Percentiles rank a stretch among this genome's conserved stretches.
Evolutionary conservation across 2,329 filamentous ascomycete species (phyloP).

Genomic region (Colletotrichum orchidophilum): DNA sequence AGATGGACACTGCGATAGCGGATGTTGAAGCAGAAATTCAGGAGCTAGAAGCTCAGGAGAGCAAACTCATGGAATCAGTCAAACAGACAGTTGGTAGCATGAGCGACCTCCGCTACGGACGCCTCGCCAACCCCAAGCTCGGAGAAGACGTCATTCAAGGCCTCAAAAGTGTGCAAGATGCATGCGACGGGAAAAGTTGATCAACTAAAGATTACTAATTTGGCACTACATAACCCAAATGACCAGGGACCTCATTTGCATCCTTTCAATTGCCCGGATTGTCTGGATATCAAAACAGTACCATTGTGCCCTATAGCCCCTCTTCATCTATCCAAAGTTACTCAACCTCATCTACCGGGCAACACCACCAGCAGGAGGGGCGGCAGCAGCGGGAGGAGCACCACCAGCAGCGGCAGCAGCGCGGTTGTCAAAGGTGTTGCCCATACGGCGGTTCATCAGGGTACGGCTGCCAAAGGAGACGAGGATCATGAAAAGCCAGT

Average conservation of each 20-base stretch:
- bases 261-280: neutral
- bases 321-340: neutral
- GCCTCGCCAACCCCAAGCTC: constrained; percentile 71
- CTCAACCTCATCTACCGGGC: constrained; percentile 4
- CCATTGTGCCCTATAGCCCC: constrained; percentile 4
- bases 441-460: constrained; percentile 66
- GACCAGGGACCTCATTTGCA: neutral
- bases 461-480: constrained; percentile 78
- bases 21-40: constrained; percentile 76
- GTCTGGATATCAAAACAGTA: constrained; percentile 5
- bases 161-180: constrained; percentile 69
- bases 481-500: constrained; percentile 82
- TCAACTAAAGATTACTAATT: constrained; percentile 34
- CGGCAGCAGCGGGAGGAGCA: constrained; percentile 6
- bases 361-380: constrained; percentile 8
- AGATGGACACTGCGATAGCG: constrained; percentile 72
- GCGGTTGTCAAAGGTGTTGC: constrained; percentile 17
- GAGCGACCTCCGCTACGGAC: constrained; percentile 85
- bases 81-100: constrained; percentile 74
- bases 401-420: constrained; percentile 4
- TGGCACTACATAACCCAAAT: constrained; percentile 32
- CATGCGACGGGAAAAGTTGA: constrained; percentile 63
- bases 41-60: constrained; percentile 72
- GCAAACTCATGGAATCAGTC: constrained; percentile 67
- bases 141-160: constrained; percentile 74